Evolutionary conservation across 139 green algal species (phyloP).

Genomic region (Chlorella sp.): DNA sequence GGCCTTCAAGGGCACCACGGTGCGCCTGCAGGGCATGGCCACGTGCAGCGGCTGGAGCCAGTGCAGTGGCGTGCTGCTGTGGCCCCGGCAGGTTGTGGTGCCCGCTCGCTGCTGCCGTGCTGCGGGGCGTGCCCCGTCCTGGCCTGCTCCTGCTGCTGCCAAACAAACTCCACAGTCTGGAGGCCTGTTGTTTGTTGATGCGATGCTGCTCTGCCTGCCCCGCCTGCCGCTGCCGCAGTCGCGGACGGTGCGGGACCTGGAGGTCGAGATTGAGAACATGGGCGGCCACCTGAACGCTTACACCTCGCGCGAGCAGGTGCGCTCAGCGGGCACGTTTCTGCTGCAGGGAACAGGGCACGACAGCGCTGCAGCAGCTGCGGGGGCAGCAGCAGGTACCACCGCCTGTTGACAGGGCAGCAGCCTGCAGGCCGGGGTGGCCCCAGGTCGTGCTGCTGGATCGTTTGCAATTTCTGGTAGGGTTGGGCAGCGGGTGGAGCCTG

Average conservation of each 20-base stretch:
- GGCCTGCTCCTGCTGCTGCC: too few relatives aligned
- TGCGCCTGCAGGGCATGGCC: conserved; percentile 31
- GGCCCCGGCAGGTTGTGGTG: not conserved
- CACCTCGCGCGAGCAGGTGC: conserved; percentile 96
- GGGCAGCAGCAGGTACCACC: not conserved
- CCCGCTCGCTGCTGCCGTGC: not conserved
- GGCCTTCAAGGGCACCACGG: conserved; percentile 98
- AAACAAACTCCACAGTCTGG: not conserved
- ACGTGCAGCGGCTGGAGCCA: too few relatives aligned
- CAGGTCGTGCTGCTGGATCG: too few relatives aligned
- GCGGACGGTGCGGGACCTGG: conserved; percentile 83
- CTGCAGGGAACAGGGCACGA: not conserved
- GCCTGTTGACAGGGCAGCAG: too few relatives aligned
- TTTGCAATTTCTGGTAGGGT: too few relatives aligned
- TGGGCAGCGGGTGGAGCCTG: too few relatives aligned
- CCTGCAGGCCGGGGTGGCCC: too few relatives aligned
- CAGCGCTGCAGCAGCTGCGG: not conserved
- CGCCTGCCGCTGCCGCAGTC: conserved; percentile 54
- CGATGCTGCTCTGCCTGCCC: not conserved
- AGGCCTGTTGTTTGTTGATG: not conserved
- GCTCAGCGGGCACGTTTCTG: too few relatives aligned
- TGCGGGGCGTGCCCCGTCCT: not conserved
- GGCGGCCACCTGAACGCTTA: conserved; percentile 98
- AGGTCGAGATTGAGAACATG: conserved; percentile 99
- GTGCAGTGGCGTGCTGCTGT: too few relatives aligned